Conservation (phyloP, 2,329 filamentous ascomycete genomes). For the Talaromyces albobiverticillius region DNA sequence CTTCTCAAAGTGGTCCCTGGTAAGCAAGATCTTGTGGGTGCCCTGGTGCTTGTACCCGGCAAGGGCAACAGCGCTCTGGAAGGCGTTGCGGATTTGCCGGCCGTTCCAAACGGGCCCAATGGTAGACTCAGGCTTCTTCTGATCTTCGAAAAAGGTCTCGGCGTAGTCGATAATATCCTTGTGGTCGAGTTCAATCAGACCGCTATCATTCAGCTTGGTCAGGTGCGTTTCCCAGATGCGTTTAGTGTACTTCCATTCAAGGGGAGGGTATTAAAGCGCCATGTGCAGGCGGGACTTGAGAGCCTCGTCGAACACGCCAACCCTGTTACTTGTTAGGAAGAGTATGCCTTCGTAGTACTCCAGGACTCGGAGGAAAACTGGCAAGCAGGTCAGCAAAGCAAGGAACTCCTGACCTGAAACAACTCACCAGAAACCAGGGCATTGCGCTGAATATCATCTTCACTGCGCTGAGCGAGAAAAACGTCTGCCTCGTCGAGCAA, state of each 20-base stretch:
- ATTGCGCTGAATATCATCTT: conserved; percentile 19
- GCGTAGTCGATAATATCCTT: too few species aligned
- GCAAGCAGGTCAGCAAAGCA: too few species aligned
- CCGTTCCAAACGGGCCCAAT: neutral
- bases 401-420: too few species aligned
- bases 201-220: neutral
- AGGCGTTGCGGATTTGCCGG: neutral
- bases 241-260: neutral
- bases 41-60: too few species aligned
- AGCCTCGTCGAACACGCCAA: conserved; percentile 29
- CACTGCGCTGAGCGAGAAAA: conserved; percentile 17
- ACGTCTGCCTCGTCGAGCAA: conserved; percentile 30
- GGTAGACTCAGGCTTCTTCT: neutral
- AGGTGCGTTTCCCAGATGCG: neutral
- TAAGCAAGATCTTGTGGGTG: too few species aligned
- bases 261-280: conserved; percentile 1
- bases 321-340: conserved; percentile 36
- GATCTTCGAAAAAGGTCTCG: too few species aligned
- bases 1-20: too few species aligned
- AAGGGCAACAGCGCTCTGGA: too few species aligned
- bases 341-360: conserved; percentile 39
- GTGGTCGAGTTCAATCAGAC: too few species aligned
- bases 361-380: conserved; percentile 36
- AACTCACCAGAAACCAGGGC: conserved; percentile 22
- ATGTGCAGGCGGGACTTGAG: conserved; percentile 32